Conservation (phyloP, 768 basidiomycete genomes). For the Fibroporia radiculosa region DNA sequence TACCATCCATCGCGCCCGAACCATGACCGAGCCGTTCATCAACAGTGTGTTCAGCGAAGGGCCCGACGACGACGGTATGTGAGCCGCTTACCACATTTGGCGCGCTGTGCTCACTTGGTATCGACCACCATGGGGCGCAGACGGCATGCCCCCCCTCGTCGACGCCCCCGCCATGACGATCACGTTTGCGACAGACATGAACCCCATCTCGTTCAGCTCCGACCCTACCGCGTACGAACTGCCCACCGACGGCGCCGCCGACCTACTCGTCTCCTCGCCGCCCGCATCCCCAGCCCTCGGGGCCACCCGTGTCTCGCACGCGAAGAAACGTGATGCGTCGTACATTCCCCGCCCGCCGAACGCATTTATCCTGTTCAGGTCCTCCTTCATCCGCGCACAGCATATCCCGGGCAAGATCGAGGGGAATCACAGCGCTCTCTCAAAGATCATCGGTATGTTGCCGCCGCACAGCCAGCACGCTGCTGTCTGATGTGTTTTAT, state of each 20-base stretch:
- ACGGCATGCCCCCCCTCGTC: slow-evolving; percentile 34
- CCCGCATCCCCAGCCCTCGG: slow-evolving; percentile 21
- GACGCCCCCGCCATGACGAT: slow-evolving; percentile 48
- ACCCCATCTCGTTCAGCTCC: slow-evolving; percentile 41
- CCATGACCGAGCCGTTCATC: slow-evolving; percentile 19
- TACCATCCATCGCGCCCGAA: slow-evolving; percentile 2
- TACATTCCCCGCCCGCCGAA: slow-evolving; percentile 82
- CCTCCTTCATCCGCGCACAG: slow-evolving; percentile 67
- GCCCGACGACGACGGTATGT: slow-evolving; percentile 31
- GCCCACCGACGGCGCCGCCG: slow-evolving; percentile 19
- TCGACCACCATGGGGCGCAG: slow-evolving; percentile 13
- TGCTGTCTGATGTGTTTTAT: neutral
- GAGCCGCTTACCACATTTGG: slow-evolving; percentile 12
- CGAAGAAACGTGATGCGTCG: slow-evolving; percentile 58
- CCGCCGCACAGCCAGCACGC: neutral
- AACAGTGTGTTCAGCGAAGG: slow-evolving; percentile 19
- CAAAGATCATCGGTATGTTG: slow-evolving; percentile 69
- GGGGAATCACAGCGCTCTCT: slow-evolving; percentile 71
- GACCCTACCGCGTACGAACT: slow-evolving; percentile 26
- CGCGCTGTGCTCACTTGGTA: slow-evolving; percentile 12
- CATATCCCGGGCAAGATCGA: slow-evolving; percentile 72
- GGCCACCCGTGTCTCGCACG: slow-evolving; percentile 38
- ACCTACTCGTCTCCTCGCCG: slow-evolving; percentile 15
- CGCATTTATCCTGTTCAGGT: slow-evolving; percentile 81
- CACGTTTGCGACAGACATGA: slow-evolving; percentile 59